Conservation (phyloP, 1,139 yeast species). For the Taphrina sp. region DNA sequence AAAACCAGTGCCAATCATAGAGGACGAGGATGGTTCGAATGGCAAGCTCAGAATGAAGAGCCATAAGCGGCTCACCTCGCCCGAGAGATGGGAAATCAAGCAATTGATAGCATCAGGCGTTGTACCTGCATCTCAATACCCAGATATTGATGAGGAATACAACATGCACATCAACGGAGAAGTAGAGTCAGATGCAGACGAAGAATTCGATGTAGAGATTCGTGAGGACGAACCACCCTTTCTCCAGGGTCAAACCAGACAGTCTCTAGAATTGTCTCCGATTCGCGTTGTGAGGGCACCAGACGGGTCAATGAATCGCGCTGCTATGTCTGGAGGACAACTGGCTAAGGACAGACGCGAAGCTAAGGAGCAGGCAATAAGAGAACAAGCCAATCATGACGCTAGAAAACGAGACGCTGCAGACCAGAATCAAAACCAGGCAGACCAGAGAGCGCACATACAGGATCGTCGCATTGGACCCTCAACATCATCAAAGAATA, state of each 20-base stretch:
- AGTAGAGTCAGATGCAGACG: conserved; percentile 50
- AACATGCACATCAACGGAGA: conserved; percentile 42
- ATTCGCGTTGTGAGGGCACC: conserved; percentile 64
- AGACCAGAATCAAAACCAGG: conserved; percentile 35
- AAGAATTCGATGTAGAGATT: conserved; percentile 70
- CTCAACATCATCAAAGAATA: not conserved
- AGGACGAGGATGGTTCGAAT: conserved; percentile 9
- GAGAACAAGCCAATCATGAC: conserved; percentile 50
- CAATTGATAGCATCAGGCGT: conserved; percentile 82
- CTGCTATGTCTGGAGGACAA: conserved; percentile 74
- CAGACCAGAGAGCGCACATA: conserved; percentile 38
- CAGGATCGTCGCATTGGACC: conserved; percentile 39
- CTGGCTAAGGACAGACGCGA: conserved; percentile 67
- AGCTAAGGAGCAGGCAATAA: conserved; percentile 52
- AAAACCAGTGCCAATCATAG: conserved; percentile 19
- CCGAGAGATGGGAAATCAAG: conserved; percentile 86
- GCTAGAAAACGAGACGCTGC: conserved; percentile 39
- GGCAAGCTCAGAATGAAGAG: conserved; percentile 15
- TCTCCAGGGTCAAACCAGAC: conserved; percentile 57
- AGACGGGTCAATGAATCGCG: conserved; percentile 72
- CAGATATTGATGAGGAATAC: conserved; percentile 61
- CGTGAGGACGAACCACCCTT: conserved; percentile 70
- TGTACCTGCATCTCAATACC: conserved; percentile 65
- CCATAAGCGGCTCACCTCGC: conserved; percentile 64
- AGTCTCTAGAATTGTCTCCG: conserved; percentile 52